A percentile compares a stretch with the other conserved stretches of the same genome.
phyloP scores from a whole-genome alignment of 257 asterid species.

The Solanum sitiens region DNA sequence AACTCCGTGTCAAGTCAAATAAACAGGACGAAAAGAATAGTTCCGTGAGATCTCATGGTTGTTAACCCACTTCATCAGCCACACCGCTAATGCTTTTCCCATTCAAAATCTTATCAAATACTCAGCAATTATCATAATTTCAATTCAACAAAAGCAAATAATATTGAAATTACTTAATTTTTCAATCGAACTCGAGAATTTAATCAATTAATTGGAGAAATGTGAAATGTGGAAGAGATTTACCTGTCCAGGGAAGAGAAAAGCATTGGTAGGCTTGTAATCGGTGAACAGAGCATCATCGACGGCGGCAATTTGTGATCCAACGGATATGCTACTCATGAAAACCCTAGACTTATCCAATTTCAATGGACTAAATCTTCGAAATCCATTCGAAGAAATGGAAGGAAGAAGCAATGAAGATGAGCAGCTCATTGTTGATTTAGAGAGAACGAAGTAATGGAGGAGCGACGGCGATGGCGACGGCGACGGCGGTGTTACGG shows the following conservation, averaged over 20 bases:
- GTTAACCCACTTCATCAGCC: neutral
- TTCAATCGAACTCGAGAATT: neutral
- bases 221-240: no score
- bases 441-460: neutral
- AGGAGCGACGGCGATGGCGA: neutral
- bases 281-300: constrained; percentile 66
- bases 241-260: constrained; percentile 98
- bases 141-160: no score
- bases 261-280: constrained; percentile 72
- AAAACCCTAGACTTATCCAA: constrained; percentile 54
- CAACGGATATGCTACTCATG: constrained; percentile 59
- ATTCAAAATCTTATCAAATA: neutral
- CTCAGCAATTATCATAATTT: no score
- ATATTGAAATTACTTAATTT: no score
- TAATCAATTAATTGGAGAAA: neutral
- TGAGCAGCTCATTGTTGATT: constrained; percentile 28
- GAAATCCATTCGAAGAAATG: constrained; percentile 37
- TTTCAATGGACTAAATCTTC: constrained; percentile 21
- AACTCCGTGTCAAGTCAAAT: no score
- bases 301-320: constrained; percentile 38
- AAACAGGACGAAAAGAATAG: no score
- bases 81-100: neutral
- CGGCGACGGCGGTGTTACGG: neutral
- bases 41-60: neutral
- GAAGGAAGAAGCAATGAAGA: constrained; percentile 48